A percentile compares a stretch with the other conserved stretches of the same genome.
phyloP scores from a whole-genome alignment of 2,329 filamentous ascomycete genomes.

The Didymella glomerata region DNA sequence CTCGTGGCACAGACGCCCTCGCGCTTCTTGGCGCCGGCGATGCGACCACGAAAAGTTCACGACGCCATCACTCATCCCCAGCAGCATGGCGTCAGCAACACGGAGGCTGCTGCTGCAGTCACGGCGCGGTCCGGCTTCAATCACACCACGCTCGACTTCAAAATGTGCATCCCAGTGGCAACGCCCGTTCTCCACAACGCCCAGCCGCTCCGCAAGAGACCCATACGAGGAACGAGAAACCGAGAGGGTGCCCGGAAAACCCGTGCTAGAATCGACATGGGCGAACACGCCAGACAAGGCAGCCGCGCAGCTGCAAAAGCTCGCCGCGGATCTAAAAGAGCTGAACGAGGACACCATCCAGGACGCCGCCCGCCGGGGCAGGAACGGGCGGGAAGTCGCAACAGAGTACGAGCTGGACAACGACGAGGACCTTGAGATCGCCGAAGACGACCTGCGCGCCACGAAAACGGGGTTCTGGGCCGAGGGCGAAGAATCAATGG shows the following conservation, averaged over 20 bases:
- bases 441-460: slow-evolving; percentile 27
- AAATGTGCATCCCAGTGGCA: slow-evolving; percentile 42
- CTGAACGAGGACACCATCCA: slow-evolving; percentile 33
- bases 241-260: slow-evolving; percentile 15
- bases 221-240: slow-evolving; percentile 24
- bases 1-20: slow-evolving; percentile 31
- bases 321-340: slow-evolving; percentile 36
- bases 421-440: slow-evolving; percentile 40
- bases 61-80: slow-evolving; percentile 25
- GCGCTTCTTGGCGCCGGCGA: slow-evolving; percentile 17
- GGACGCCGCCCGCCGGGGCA: slow-evolving; percentile 39
- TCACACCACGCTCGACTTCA: slow-evolving; percentile 29
- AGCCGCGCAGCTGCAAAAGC: slow-evolving; percentile 31
- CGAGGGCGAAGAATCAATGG: slow-evolving; percentile 58
- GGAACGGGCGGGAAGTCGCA: slow-evolving; percentile 30
- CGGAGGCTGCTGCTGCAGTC: slow-evolving; percentile 45
- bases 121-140: slow-evolving; percentile 38
- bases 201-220: slow-evolving; percentile 27
- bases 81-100: slow-evolving; percentile 49
- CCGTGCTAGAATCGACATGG: slow-evolving; percentile 17
- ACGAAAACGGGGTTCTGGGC: slow-evolving; percentile 46
- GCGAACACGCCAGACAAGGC: slow-evolving; percentile 23
- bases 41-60: slow-evolving; percentile 43
- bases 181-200: slow-evolving; percentile 45
- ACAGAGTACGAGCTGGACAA: slow-evolving; percentile 28